Conservation (phyloP, 2,329 filamentous ascomycete genomes). For the Curvularia hawaiiensis region DNA sequence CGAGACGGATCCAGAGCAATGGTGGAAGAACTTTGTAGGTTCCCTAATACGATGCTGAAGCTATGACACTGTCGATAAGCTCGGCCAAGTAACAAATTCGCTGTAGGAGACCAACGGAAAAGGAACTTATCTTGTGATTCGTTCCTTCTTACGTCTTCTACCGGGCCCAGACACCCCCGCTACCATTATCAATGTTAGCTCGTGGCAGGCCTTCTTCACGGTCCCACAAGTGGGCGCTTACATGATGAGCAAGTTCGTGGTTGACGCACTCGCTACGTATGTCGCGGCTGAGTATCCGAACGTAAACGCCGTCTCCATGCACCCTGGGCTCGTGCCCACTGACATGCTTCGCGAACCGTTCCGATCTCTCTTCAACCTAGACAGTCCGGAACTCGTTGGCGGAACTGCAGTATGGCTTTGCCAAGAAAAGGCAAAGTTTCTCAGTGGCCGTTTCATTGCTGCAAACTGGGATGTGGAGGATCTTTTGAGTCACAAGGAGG, state of each 20-base stretch:
- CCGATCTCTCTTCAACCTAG: constrained; percentile 16
- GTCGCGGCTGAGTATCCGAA: constrained; percentile 25
- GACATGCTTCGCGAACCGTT: constrained; percentile 24
- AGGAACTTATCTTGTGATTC: constrained; percentile 40
- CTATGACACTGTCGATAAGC: background rate
- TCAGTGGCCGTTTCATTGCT: constrained; percentile 34
- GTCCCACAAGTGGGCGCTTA: constrained; percentile 19
- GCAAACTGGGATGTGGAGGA: constrained; percentile 42
- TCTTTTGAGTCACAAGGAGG: constrained; percentile 25
- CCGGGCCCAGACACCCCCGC: constrained; percentile 22
- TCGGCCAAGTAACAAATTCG: background rate
- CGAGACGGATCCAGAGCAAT: constrained; percentile 22
- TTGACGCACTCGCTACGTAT: constrained; percentile 17
- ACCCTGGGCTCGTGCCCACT: constrained; percentile 23
- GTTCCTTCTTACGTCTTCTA: constrained; percentile 36
- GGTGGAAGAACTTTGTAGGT: constrained; percentile 29
- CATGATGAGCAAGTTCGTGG: constrained; percentile 18
- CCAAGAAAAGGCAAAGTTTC: constrained; percentile 30
- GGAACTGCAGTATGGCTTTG: constrained; percentile 34
- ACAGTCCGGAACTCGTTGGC: constrained; percentile 37
- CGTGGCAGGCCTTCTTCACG: constrained; percentile 16
- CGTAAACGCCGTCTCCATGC: constrained; percentile 21
- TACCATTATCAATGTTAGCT: constrained; percentile 27
- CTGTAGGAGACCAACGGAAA: constrained; percentile 42
- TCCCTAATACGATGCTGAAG: background rate